These are phyloP conservation scores for Kalanchoe fedtschenkoi DNA, from an alignment of 164 flowering plant species.

Conservation along the genomic window DNA sequence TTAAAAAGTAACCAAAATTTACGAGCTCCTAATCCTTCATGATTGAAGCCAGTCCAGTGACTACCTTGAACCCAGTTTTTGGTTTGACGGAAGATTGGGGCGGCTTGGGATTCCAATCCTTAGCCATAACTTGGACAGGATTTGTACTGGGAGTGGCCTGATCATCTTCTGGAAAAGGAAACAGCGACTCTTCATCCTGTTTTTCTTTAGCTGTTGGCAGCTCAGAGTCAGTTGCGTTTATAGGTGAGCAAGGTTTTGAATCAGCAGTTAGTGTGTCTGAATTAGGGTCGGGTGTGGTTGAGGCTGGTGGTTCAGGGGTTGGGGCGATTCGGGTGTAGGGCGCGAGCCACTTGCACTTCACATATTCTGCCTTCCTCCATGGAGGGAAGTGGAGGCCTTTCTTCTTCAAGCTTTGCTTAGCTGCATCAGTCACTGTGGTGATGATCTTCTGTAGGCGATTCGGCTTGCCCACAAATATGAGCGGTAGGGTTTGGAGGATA, in stretches of 20 bases:
- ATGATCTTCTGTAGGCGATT: conserved; percentile 57
- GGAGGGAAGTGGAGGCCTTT: conserved; percentile 72
- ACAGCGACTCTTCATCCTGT: background rate
- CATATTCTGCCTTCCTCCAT: conserved; percentile 65
- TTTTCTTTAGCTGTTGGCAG: background rate
- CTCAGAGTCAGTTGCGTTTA: background rate
- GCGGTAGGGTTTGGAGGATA: conserved; percentile 38
- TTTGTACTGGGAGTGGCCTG: background rate
- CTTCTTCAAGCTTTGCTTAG: conserved; percentile 61
- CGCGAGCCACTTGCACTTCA: conserved; percentile 55
- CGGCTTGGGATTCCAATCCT: conserved; percentile 1
- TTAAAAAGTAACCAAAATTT: background rate
- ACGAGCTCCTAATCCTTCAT: background rate
- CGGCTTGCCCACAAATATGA: conserved; percentile 54
- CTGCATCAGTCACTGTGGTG: conserved; percentile 46
- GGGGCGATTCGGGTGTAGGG: conserved; percentile 19
- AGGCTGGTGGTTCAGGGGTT: background rate
- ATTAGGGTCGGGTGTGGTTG: background rate
- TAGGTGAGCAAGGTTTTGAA: background rate
- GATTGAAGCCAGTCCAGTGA: conserved; percentile 4
- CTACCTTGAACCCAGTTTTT: background rate
- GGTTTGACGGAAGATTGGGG: background rate
- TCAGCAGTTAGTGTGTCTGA: background rate
- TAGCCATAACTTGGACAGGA: background rate
- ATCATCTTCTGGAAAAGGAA: background rate